Conservation (phyloP, 306 rosid species). For the Luffa aegyptiaca region DNA sequence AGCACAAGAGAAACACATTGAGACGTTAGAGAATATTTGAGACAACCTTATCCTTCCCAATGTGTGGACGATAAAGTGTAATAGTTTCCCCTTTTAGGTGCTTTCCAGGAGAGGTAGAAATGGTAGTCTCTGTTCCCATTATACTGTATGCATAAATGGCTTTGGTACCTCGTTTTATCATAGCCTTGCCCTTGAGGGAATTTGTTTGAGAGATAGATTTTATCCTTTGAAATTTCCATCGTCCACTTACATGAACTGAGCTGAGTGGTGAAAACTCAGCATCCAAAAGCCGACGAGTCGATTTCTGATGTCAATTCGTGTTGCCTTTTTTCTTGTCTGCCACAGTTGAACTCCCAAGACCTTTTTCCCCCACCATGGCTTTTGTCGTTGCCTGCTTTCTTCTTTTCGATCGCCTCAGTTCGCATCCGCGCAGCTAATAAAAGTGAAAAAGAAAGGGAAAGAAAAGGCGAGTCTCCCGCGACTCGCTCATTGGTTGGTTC, state of each 20-base stretch:
- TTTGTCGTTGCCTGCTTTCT: background rate
- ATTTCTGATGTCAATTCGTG: constrained; percentile 28
- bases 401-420: background rate
- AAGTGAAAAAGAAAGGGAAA: background rate
- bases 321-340: constrained; percentile 27
- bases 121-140: constrained; percentile 2
- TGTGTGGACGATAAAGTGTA: background rate
- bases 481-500: background rate
- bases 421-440: background rate
- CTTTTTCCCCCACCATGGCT: background rate
- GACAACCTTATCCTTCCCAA: background rate
- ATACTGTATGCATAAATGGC: background rate
- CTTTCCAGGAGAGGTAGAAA: constrained; percentile 2
- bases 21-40: background rate
- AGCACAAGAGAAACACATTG: background rate
- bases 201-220: background rate
- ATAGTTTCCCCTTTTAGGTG: constrained; percentile 4
- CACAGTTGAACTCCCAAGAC: constrained; percentile 14
- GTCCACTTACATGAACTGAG: background rate
- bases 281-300: constrained; percentile 27
- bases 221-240: background rate
- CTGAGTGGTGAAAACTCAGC: constrained; percentile 32
- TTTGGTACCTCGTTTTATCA: background rate
- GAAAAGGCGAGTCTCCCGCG: background rate
- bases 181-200: background rate